A percentile compares a stretch with the other conserved stretches of the same genome.
Evolutionary conservation across 192 early-diverging fungal species (phyloP).

Genomic region (Coemansia sp.): DNA sequence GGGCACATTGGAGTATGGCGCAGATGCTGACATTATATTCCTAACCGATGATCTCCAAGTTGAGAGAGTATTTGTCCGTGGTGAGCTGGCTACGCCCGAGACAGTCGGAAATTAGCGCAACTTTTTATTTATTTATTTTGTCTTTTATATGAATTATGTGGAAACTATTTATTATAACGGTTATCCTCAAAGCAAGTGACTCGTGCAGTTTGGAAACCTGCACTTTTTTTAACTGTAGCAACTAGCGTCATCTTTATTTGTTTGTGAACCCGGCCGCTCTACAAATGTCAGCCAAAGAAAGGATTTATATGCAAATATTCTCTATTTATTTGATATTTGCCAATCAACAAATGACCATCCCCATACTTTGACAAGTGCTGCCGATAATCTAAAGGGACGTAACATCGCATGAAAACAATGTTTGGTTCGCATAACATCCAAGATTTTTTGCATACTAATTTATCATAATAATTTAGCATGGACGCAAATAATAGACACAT

Average conservation of each 20-base stretch:
- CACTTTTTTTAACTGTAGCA: no score
- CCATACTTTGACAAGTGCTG: not conserved
- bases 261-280: no score
- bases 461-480: not conserved
- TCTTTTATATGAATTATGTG: not conserved
- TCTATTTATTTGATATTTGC: no score
- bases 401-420: not conserved
- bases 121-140: not conserved
- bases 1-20: constrained; percentile 29
- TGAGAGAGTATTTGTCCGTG: constrained; percentile 20
- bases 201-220: no score
- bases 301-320: no score
- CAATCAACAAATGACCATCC: not conserved
- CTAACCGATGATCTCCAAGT: constrained; percentile 27
- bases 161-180: no score
- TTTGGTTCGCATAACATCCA: not conserved
- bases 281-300: no score
- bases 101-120: not conserved
- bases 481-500: not conserved
- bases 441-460: not conserved
- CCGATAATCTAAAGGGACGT: not conserved
- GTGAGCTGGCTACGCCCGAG: constrained; percentile 27
- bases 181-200: no score
- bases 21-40: constrained; percentile 35
- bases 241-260: no score